phyloP scores from a whole-genome alignment of 257 asterid species.

The Ocimum tenuiflorum region DNA sequence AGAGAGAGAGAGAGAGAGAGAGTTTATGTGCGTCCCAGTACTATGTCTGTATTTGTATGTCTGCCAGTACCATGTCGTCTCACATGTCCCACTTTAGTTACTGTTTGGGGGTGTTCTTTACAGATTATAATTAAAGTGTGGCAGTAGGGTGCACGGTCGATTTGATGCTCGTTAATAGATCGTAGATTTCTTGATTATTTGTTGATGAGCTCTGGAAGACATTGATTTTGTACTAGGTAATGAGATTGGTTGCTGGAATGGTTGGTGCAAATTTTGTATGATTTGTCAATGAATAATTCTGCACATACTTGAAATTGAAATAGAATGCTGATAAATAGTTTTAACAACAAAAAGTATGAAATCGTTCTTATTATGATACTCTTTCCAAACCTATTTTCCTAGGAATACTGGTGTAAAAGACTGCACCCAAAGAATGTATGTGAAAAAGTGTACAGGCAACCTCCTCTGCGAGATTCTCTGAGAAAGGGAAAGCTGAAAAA shows the following conservation, averaged over 20 bases:
- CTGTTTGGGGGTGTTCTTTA: no score
- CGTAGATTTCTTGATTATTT: neutral
- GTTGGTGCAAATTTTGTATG: slow-evolving; percentile 14
- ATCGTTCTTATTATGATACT: slow-evolving; percentile 10
- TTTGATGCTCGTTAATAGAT: neutral
- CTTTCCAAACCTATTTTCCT: slow-evolving; percentile 9
- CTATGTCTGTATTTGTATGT: no score
- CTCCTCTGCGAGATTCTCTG: slow-evolving; percentile 85
- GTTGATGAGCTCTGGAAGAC: neutral
- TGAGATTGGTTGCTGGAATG: neutral
- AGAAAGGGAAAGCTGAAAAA: slow-evolving; percentile 91
- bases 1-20: no score
- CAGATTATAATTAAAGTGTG: neutral
- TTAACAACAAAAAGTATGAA: slow-evolving; percentile 8
- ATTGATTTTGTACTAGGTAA: no score
- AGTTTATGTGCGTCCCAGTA: no score
- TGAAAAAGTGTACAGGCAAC: slow-evolving; percentile 96
- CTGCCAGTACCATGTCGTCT: no score
- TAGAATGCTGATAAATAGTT: slow-evolving; percentile 9
- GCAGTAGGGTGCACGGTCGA: neutral
- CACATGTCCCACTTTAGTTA: no score
- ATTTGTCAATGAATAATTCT: slow-evolving; percentile 14
- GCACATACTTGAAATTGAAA: slow-evolving; percentile 6
- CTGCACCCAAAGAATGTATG: slow-evolving; percentile 93
- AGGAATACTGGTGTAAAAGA: slow-evolving; percentile 99